These are phyloP conservation scores for Cenchrus americanus DNA, from an alignment of 176 grass and related monocot genomes.

Conservation along the genomic window DNA sequence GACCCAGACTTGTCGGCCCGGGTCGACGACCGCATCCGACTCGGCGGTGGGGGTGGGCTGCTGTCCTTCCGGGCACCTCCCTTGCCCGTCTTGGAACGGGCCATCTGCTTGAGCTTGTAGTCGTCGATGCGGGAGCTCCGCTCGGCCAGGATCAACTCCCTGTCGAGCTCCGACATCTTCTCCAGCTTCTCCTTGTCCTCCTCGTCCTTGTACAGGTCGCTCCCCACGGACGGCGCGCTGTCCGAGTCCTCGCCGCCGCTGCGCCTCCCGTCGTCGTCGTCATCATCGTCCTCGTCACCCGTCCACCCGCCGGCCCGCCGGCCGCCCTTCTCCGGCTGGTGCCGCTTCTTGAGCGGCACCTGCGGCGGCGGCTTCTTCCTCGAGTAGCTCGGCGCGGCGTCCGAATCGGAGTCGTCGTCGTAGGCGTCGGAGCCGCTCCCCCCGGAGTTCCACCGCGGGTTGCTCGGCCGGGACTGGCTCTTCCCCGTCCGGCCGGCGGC, in stretches of 20 bases:
- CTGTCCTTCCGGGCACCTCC: slow-evolving; percentile 38
- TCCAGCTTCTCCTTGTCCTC: slow-evolving; percentile 80
- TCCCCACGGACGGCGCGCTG: slow-evolving; percentile 74
- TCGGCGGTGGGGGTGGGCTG: slow-evolving; percentile 61
- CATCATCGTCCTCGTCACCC: slow-evolving; percentile 61
- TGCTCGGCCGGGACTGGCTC: slow-evolving; percentile 42
- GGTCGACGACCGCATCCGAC: slow-evolving; percentile 49
- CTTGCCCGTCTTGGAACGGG: slow-evolving; percentile 62
- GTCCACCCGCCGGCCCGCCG: not conserved
- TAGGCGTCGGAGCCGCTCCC: slow-evolving; percentile 67
- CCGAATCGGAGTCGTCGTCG: slow-evolving; percentile 56
- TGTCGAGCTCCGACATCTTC: slow-evolving; percentile 73
- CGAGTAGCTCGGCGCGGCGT: slow-evolving; percentile 52
- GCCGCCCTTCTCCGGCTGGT: slow-evolving; percentile 54
- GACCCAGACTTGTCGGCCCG: slow-evolving; percentile 50
- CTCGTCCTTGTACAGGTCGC: slow-evolving; percentile 94
- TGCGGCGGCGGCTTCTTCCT: slow-evolving; percentile 65
- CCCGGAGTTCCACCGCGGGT: slow-evolving; percentile 54
- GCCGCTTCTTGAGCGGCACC: slow-evolving; percentile 88
- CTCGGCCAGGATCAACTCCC: slow-evolving; percentile 80
- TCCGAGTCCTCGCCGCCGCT: slow-evolving; percentile 67
- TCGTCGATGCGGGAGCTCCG: slow-evolving; percentile 61
- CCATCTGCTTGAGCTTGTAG: slow-evolving; percentile 79
- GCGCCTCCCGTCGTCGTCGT: slow-evolving; percentile 38
- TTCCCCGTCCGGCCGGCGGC: slow-evolving; percentile 72